Percentiles rank a stretch among this genome's conserved stretches.
Evolutionary conservation across 306 rosid species (phyloP).

Genomic region (Mimosa bimucronata): DNA sequence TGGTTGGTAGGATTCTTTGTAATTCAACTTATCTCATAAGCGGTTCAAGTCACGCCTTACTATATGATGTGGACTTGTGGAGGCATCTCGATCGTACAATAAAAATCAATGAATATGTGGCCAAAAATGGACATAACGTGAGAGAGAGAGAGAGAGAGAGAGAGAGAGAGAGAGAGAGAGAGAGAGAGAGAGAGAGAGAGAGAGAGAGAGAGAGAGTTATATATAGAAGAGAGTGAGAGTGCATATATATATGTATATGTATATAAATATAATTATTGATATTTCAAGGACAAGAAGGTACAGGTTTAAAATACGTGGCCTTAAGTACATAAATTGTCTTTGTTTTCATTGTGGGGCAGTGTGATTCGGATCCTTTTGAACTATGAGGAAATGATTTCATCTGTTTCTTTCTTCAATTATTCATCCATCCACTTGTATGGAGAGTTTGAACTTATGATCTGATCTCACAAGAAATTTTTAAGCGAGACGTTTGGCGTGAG

Average conservation of each 20-base stretch:
- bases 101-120: background rate
- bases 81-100: background rate
- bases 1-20: background rate
- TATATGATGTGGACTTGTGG: background rate
- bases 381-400: too few species aligned
- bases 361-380: background rate
- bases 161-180: too few species aligned
- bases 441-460: too few species aligned
- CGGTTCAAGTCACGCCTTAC: background rate
- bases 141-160: too few species aligned
- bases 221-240: too few species aligned
- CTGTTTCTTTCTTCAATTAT: too few species aligned
- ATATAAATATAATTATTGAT: background rate
- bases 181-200: too few species aligned
- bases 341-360: background rate
- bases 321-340: background rate
- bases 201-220: accelerated
- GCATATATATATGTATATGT: too few species aligned
- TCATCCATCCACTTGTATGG: too few species aligned
- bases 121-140: too few species aligned
- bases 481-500: too few species aligned
- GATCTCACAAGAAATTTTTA: too few species aligned
- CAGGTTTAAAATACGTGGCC: background rate
- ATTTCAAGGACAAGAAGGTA: background rate
- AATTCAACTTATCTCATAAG: background rate